A percentile compares a stretch with the other conserved stretches of the same genome.
phyloP scores from a whole-genome alignment of 2,329 filamentous ascomycete species.

The Microdochium trichocladiopsis region DNA sequence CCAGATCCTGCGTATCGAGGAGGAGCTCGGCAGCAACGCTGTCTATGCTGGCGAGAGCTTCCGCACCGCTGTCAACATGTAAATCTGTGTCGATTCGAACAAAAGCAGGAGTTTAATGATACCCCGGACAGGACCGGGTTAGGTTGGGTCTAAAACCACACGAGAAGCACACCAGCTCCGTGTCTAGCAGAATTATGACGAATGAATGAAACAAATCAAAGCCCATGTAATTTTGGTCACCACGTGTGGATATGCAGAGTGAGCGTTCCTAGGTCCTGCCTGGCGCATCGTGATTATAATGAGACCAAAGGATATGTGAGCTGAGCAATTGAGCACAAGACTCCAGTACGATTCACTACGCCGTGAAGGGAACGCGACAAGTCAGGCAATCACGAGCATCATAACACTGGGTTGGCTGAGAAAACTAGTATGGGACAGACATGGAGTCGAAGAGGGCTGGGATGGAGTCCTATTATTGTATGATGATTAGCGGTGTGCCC shows the following conservation, averaged over 20 bases:
- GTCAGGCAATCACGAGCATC: too few relatives aligned
- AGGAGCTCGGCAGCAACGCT: slow-evolving; percentile 90
- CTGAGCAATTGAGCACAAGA: background rate
- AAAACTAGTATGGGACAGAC: too few relatives aligned
- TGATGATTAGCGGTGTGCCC: background rate
- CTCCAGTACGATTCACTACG: too few relatives aligned
- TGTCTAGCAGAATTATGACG: background rate
- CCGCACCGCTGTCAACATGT: slow-evolving; percentile 84
- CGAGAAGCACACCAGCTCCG: background rate
- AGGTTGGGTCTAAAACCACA: background rate
- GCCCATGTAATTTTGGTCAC: background rate
- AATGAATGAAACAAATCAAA: background rate
- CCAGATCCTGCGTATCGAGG: slow-evolving; percentile 99
- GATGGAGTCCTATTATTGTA: too few relatives aligned
- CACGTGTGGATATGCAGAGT: background rate
- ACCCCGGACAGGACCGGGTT: background rate
- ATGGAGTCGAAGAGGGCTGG: too few relatives aligned
- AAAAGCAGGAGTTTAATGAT: background rate
- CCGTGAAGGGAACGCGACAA: too few relatives aligned
- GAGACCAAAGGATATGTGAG: background rate
- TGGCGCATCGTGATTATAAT: too few relatives aligned
- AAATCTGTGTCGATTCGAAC: slow-evolving; percentile 28
- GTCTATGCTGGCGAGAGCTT: slow-evolving; percentile 90
- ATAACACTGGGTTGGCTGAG: too few relatives aligned
- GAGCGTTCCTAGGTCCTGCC: too few relatives aligned